phyloP scores from a whole-genome alignment of 345 rosid genomes.

The sweet orange (Citrus sinensis) region DNA sequence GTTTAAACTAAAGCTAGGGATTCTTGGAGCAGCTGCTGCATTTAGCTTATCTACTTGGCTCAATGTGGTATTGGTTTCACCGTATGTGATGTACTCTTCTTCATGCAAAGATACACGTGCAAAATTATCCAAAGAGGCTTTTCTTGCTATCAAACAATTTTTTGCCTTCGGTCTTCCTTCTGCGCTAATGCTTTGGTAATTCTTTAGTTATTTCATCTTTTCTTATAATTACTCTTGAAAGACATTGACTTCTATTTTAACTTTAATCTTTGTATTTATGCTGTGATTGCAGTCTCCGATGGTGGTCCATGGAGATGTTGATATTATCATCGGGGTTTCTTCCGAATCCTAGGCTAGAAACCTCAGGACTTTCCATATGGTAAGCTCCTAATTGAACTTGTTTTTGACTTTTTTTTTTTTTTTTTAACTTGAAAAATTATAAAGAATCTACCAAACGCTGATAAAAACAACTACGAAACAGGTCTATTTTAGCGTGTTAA shows the following conservation, averaged over 20 bases:
- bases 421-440: too few species aligned
- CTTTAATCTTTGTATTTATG: background rate
- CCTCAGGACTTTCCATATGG: constrained; percentile 60
- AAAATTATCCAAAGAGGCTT: constrained; percentile 23
- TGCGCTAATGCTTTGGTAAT: constrained; percentile 47
- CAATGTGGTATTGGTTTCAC: constrained; percentile 31
- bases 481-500: too few species aligned
- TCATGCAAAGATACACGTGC: constrained; percentile 34
- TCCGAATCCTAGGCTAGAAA: constrained; percentile 77
- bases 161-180: constrained; percentile 48
- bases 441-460: too few species aligned
- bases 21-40: constrained; percentile 40
- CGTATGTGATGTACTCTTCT: constrained; percentile 34
- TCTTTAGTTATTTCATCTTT: background rate
- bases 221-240: too few species aligned
- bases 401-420: background rate
- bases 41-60: constrained; percentile 35
- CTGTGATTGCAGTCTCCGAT: constrained; percentile 54
- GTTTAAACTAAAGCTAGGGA: constrained; percentile 28
- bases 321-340: constrained; percentile 68
- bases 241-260: too few species aligned
- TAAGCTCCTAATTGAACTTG: background rate
- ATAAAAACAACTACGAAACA: too few species aligned
- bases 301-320: constrained; percentile 91
- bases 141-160: constrained; percentile 30